A percentile compares a stretch with the other conserved stretches of the same genome.
Conservation (phyloP, 371 early-diverging fungal species). For the Lichtheimia corymbifera region DNA sequence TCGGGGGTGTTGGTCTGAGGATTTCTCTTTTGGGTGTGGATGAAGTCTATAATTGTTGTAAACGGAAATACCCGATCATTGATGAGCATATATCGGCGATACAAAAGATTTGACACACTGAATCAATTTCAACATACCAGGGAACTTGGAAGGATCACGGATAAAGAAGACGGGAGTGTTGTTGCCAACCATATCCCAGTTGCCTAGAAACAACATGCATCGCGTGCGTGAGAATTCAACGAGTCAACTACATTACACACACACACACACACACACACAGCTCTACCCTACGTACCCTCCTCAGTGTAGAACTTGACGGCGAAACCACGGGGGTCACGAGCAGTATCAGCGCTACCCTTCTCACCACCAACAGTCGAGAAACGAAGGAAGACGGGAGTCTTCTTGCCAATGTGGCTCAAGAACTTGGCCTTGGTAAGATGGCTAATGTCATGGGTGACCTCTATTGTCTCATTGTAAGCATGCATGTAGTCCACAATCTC, state of each 20-base stretch:
- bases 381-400: constrained; percentile 77
- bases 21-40: constrained; percentile 83
- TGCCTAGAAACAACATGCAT: constrained; percentile 49
- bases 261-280: neutral
- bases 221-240: neutral
- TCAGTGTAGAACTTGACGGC: constrained; percentile 80
- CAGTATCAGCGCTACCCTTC: constrained; percentile 74
- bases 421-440: constrained; percentile 76
- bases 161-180: constrained; percentile 72
- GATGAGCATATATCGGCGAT: constrained; percentile 3
- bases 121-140: constrained; percentile 21
- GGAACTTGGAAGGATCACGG: constrained; percentile 80
- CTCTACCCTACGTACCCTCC: constrained; percentile 41
- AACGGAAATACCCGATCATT: neutral
- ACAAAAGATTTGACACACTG: neutral
- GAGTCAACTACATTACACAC: neutral
- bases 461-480: constrained; percentile 18
- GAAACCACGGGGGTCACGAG: constrained; percentile 80
- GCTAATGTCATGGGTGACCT: constrained; percentile 76
- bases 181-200: constrained; percentile 80
- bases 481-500: too few species aligned
- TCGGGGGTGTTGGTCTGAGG: constrained; percentile 62
- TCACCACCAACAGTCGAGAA: constrained; percentile 86
- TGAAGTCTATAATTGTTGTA: constrained; percentile 55
- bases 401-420: constrained; percentile 70